These are phyloP conservation scores for Blakeslea trispora DNA, from an alignment of 371 early-diverging fungal species.

Conservation along the genomic window DNA sequence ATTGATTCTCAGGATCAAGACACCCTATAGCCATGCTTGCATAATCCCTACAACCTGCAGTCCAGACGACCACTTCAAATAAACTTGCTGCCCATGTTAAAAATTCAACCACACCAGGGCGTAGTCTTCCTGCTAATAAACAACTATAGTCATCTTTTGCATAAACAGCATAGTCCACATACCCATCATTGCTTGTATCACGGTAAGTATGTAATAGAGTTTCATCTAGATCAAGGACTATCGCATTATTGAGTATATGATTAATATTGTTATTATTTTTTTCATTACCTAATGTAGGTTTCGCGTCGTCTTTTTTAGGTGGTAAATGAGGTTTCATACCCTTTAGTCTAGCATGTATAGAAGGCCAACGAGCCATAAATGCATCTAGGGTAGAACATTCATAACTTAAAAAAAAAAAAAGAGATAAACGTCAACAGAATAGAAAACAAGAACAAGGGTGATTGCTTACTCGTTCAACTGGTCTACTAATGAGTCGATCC, in stretches of 20 bases:
- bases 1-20: constrained; percentile 38
- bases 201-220: constrained; percentile 46
- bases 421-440: neutral
- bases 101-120: constrained; percentile 52
- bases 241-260: constrained; percentile 1
- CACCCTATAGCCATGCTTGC: constrained; percentile 36
- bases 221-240: constrained; percentile 51
- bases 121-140: constrained; percentile 41
- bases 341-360: constrained; percentile 43
- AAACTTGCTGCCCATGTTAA: constrained; percentile 43
- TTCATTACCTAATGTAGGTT: constrained; percentile 47
- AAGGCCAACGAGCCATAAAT: constrained; percentile 51
- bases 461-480: too few species aligned
- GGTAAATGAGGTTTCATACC: constrained; percentile 48
- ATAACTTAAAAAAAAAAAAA: too few species aligned
- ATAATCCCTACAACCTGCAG: constrained; percentile 48
- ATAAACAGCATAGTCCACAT: constrained; percentile 44
- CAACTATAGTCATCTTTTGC: constrained; percentile 35
- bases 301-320: constrained; percentile 40
- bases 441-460: too few species aligned
- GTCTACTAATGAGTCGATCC: neutral
- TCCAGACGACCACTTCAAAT: constrained; percentile 54
- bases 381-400: constrained; percentile 49
- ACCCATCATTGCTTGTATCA: constrained; percentile 13
- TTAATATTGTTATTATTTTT: too few species aligned